Evolutionary conservation across 1,139 yeast genomes (phyloP).

Genomic region (Saccharomyces hybrid): DNA sequence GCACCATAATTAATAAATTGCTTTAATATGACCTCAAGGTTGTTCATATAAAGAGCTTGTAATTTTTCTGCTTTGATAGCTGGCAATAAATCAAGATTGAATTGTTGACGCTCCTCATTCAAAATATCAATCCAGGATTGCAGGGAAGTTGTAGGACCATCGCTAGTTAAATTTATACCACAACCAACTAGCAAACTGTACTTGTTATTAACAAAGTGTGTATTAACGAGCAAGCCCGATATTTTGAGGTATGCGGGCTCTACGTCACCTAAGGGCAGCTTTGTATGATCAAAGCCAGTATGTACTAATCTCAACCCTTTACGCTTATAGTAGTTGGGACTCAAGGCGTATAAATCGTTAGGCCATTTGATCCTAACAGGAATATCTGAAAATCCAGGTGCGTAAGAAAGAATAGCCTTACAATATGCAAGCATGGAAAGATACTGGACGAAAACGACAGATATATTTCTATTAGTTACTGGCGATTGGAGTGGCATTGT

Average conservation of each 20-base stretch:
- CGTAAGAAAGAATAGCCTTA: conserved; percentile 64
- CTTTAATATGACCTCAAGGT: conserved; percentile 54
- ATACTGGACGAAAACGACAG: conserved; percentile 79
- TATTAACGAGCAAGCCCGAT: conserved; percentile 79
- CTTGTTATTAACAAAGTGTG: conserved; percentile 52
- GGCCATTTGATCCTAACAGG: conserved; percentile 95
- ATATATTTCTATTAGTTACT: conserved; percentile 32
- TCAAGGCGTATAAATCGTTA: conserved; percentile 74
- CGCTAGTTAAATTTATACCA: conserved; percentile 76
- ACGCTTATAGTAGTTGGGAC: conserved; percentile 45
- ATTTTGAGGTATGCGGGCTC: conserved; percentile 62
- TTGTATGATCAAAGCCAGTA: conserved; percentile 13
- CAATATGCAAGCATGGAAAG: conserved; percentile 75
- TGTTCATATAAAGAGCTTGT: conserved; percentile 60
- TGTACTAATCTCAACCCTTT: conserved; percentile 25
- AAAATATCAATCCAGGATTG: conserved; percentile 57
- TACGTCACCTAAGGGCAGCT: conserved; percentile 27
- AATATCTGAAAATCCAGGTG: conserved; percentile 59
- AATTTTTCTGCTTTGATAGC: conserved; percentile 54
- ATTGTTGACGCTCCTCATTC: conserved; percentile 42
- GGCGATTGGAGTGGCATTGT: conserved; percentile 43
- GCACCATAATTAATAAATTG: conserved; percentile 62
- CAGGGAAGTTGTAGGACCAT: conserved; percentile 88
- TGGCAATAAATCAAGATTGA: conserved; percentile 41
- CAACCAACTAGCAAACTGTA: conserved; percentile 72